Base-by-base conservation (phyloP, 805 yeast genomes). In the Saccharomyces eubayanus region DNA sequence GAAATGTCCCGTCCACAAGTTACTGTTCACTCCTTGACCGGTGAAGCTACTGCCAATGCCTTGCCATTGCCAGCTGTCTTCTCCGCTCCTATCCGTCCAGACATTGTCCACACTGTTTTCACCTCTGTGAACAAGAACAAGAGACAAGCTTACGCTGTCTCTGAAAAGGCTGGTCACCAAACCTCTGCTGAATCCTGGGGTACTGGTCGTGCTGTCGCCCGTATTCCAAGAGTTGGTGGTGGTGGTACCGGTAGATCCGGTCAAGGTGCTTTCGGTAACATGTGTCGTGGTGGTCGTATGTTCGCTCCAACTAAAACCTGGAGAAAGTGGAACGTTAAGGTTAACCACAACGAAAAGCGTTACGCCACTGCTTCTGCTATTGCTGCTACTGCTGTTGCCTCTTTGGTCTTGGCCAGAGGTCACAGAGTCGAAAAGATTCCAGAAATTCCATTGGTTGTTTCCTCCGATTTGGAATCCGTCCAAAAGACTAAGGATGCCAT, bases 211-310 rank as follows among this genome's bases (percentile, higher is more conserved):
- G 99, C 99, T 80, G 97, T 94, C 75, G 98, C 99, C 82, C 92
- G 99, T 85, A 92, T 94, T 78, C 99, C 99, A 84, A 91, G 99
- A 86, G 98, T 94, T 76, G 97, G 97, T 81, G 99, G 99, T 83
- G 91, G 96, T 77, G 99, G 99, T 88, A 94, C 99, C 77, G 97
- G 90, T 95, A 91, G 99, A 82, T 83, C 98, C 66, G 99, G 99
- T 79, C 99, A 94, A 82, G 99, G 90, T 79, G 99, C 99, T 77
- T 94, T 94, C 85, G 99, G 99, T 87, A 94, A 94, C 94, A 94
- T 94, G 99, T 94, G 99, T 85, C 92, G 99, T 81, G 97, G 97
- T 79, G 99, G 99, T 84, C 96, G 99, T 82, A 94, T 94, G 98
- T 94, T 94, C 75, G 97, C 99, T 79, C 99, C 99, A 78, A 94